These are phyloP conservation scores for Irpex sp. DNA, from an alignment of 1,284 basidiomycete genomes.

Conservation along the genomic window DNA sequence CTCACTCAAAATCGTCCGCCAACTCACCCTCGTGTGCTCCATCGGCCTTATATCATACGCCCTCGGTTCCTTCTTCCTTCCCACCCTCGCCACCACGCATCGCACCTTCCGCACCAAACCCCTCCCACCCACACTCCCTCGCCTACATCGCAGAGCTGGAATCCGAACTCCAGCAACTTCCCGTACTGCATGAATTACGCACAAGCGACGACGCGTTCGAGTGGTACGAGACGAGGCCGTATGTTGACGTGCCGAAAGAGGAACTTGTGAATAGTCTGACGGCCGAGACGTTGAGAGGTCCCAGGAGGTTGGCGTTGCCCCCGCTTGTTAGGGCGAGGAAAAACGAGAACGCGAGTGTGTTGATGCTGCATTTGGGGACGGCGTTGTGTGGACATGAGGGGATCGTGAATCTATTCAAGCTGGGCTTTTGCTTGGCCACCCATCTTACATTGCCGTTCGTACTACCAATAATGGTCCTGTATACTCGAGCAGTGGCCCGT, in stretches of 20 bases:
- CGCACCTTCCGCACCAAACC: conserved; percentile 63
- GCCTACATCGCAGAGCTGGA: conserved; percentile 64
- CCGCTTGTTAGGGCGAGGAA: conserved; percentile 64
- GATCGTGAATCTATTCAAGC: conserved; percentile 58
- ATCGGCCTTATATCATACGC: conserved; percentile 35
- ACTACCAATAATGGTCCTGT: too few species aligned
- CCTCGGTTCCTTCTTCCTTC: conserved; percentile 60
- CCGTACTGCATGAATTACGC: conserved; percentile 51
- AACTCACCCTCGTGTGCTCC: conserved; percentile 13
- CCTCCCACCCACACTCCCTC: conserved; percentile 56
- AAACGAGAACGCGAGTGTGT: conserved; percentile 69
- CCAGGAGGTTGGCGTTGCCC: conserved; percentile 77
- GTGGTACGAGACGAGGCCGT: conserved; percentile 81
- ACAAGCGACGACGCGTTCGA: conserved; percentile 40
- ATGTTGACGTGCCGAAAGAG: conserved; percentile 62
- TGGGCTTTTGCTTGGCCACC: too few species aligned
- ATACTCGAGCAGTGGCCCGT: too few species aligned
- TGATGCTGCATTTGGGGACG: conserved; percentile 78
- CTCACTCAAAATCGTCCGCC: conserved; percentile 6
- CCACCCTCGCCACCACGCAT: conserved; percentile 57
- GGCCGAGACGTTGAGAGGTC: conserved; percentile 79
- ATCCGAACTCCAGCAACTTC: conserved; percentile 58
- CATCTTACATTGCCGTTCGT: too few species aligned
- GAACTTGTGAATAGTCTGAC: conserved; percentile 76
- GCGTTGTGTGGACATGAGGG: conserved; percentile 91